phyloP scores from a whole-genome alignment of 345 rosid genomes.

The Linum usitatissimum region DNA sequence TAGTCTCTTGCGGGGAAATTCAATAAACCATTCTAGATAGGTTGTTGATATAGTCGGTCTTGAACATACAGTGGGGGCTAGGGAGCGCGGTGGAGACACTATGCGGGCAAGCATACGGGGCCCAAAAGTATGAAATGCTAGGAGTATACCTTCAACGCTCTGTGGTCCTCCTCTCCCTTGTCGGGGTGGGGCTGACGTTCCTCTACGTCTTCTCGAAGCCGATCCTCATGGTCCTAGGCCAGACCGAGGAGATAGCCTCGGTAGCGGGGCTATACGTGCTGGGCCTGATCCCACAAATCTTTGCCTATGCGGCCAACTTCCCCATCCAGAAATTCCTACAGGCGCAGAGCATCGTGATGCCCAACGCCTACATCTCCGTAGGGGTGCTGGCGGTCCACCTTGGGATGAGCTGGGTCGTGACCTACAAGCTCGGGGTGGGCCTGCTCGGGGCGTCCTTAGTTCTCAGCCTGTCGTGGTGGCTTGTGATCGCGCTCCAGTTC shows the following conservation, averaged over 20 bases:
- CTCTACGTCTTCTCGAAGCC: background rate
- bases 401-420: constrained; percentile 40
- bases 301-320: constrained; percentile 55
- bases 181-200: background rate
- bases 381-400: constrained; percentile 39
- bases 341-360: constrained; percentile 51
- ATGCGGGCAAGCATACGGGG: constrained; percentile 5
- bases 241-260: constrained; percentile 23
- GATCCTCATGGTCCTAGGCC: constrained; percentile 1
- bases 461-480: constrained; percentile 11
- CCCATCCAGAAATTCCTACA: constrained; percentile 68
- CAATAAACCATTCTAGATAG: no score
- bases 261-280: constrained; percentile 42
- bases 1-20: no score
- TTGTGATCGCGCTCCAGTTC: background rate
- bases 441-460: constrained; percentile 15
- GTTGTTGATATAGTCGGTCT: no score
- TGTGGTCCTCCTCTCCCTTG: background rate
- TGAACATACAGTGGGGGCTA: background rate
- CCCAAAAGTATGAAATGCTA: constrained; percentile 1
- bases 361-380: constrained; percentile 60
- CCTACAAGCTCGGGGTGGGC: constrained; percentile 32
- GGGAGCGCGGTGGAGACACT: background rate
- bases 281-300: constrained; percentile 57
- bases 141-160: background rate